phyloP scores from a whole-genome alignment of 768 basidiomycete species.

The Boletus fagicola region DNA sequence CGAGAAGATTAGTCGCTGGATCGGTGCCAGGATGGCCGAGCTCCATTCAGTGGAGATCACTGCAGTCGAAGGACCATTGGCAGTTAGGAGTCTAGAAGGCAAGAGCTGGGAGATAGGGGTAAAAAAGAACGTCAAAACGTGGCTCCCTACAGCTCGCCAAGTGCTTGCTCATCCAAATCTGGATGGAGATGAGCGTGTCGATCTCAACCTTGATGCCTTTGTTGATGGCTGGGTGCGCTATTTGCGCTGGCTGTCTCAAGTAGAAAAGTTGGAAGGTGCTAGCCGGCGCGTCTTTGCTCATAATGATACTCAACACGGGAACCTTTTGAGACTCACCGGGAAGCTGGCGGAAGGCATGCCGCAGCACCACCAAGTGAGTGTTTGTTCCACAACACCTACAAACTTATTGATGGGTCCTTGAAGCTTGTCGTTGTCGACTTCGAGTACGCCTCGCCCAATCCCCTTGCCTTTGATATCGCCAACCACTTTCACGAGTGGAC shows the following conservation, averaged over 20 bases:
- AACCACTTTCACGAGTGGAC: conserved; percentile 99
- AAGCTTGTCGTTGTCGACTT: conserved; percentile 97
- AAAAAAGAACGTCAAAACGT: conserved; percentile 64
- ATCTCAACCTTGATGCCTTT: conserved; percentile 67
- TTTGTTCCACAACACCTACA: conserved; percentile 6
- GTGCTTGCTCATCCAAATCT: conserved; percentile 67
- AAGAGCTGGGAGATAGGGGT: conserved; percentile 57
- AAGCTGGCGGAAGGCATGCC: conserved; percentile 53
- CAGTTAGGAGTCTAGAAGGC: conserved; percentile 39
- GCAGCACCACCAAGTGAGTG: conserved; percentile 72
- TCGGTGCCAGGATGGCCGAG: conserved; percentile 94
- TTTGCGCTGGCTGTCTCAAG: conserved; percentile 61
- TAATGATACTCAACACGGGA: conserved; percentile 96
- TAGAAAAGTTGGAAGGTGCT: conserved; percentile 56
- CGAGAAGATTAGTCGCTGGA: conserved; percentile 73
- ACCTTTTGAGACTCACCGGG: conserved; percentile 68
- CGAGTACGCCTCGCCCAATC: conserved; percentile 93
- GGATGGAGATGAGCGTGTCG: conserved; percentile 42
- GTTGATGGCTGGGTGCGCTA: conserved; percentile 65
- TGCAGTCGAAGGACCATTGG: conserved; percentile 50
- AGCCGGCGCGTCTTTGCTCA: conserved; percentile 79
- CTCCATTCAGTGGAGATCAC: conserved; percentile 88
- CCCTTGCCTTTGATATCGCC: conserved; percentile 92
- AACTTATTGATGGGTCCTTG: conserved; percentile 14
- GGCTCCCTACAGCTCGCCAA: conserved; percentile 68